Base-by-base conservation (phyloP, 176 grass and related monocot species). In the Triticum turgidum region DNA sequence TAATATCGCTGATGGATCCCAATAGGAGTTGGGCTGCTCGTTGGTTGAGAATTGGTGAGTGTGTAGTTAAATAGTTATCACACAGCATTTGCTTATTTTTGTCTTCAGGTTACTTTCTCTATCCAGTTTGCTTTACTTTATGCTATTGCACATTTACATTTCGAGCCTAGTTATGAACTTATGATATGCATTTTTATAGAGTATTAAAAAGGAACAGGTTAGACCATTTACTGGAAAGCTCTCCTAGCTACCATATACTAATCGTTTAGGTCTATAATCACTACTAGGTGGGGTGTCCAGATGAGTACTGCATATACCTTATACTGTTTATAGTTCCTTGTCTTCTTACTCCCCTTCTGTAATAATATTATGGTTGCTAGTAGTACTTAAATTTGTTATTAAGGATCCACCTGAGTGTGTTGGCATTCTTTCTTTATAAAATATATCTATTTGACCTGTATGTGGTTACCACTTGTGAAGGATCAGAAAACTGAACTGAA, bases 21-120 rank as follows among this genome's bases (percentile, higher is more conserved):
- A 90, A 85, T 88, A 96, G 94, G 92, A 98, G 97, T 44, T 96
- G 97, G 97, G 85, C 97, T 85, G 97, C 97, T 85, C 94, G 94
- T 35, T 98, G 97, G 97, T 82, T 96, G 82, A 94, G 97, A 85
- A 98, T 98, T 80, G 97, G 97, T 98, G 69, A 82, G 86, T 52
- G 1, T 37, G 17, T 80, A 61, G 39, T 69, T 84, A 64, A 38
- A 33, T 75, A 74, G n/a, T 47, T 87, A 52, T 49, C 6, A 2
- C 6, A 33, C 44, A 6, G 21, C 35, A 14, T 65, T 7, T 47
- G 27, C 70, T 79, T 77, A 9, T 34, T 12, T 25, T 21, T 39
- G 12, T 33, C 37, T 25, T 83, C 35, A 9, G 25, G 21, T 15
- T 71, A 47, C 22, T 25, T 71, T 77, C n/a, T 73, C 59, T 11